Conservation (phyloP, 441 rosid genomes). For the Aquilaria agallochum region DNA sequence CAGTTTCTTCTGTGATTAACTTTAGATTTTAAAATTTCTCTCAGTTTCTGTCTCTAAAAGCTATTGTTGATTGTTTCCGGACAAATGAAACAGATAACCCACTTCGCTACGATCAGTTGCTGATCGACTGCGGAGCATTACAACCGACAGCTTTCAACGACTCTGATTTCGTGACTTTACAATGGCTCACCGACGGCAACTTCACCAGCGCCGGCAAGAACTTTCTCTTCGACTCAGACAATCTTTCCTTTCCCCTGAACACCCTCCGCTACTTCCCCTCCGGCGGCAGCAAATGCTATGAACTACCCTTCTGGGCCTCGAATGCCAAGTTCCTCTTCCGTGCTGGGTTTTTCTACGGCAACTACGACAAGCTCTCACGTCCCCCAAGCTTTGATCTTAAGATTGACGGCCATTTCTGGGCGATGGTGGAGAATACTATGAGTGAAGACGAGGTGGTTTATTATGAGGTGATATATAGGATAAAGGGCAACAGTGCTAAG, state of each 20-base stretch:
- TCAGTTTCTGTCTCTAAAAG: too few species aligned
- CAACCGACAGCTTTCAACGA: not conserved
- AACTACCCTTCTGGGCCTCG: not conserved
- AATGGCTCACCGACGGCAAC: too few species aligned
- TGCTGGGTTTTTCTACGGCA: conserved; percentile 8
- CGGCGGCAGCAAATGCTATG: conserved; percentile 5
- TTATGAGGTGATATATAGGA: conserved; percentile 2
- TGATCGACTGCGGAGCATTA: not conserved
- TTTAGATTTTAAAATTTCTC: too few species aligned
- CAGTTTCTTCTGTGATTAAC: too few species aligned
- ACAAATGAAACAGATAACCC: too few species aligned
- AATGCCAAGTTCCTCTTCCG: not conserved
- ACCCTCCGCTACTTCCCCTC: conserved; percentile 1
- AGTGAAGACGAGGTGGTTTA: not conserved
- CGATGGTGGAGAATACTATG: not conserved
- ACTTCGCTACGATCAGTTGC: too few species aligned
- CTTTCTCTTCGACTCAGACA: too few species aligned
- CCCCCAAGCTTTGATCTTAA: conserved; percentile 8
- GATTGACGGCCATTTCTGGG: conserved; percentile 6
- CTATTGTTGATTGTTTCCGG: too few species aligned
- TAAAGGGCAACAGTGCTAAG: not conserved
- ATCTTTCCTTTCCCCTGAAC: not conserved
- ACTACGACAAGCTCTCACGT: conserved; percentile 6
- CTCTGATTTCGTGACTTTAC: too few species aligned
- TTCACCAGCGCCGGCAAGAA: not conserved